phyloP scores from a whole-genome alignment of 345 rosid genomes.

The Adansonia digitata region DNA sequence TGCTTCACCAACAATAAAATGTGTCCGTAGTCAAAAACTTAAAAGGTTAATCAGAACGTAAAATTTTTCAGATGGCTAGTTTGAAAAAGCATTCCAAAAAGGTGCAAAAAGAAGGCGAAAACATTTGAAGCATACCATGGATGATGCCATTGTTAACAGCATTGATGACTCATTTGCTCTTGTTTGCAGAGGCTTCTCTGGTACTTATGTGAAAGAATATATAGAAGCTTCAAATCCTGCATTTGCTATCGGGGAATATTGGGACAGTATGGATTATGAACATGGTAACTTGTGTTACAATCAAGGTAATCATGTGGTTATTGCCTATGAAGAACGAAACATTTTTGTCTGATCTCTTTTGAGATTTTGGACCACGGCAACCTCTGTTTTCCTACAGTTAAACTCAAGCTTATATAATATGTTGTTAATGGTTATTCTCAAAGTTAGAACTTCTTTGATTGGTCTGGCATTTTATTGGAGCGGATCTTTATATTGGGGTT shows the following conservation, averaged over 20 bases:
- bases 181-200: slow-evolving; percentile 43
- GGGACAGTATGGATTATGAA: slow-evolving; percentile 49
- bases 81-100: not conserved
- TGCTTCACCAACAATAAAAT: not conserved
- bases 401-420: not conserved
- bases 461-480: not conserved
- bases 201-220: slow-evolving; percentile 44
- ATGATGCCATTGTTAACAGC: not conserved
- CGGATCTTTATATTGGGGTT: not conserved
- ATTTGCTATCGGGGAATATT: slow-evolving; percentile 50
- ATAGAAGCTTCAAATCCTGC: slow-evolving; percentile 45
- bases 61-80: not conserved
- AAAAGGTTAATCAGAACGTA: not conserved
- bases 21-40: not conserved
- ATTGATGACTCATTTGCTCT: not conserved
- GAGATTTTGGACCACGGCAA: not conserved
- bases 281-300: slow-evolving; percentile 45
- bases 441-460: not conserved
- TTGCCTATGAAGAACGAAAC: not conserved
- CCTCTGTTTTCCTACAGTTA: not conserved
- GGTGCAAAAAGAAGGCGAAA: not conserved
- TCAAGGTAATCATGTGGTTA: slow-evolving; percentile 31
- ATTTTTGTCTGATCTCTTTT: not conserved
- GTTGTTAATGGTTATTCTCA: not conserved
- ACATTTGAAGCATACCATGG: not conserved